phyloP scores from a whole-genome alignment of 352 stramenopile species.

The Globisporangium yorkense region DNA sequence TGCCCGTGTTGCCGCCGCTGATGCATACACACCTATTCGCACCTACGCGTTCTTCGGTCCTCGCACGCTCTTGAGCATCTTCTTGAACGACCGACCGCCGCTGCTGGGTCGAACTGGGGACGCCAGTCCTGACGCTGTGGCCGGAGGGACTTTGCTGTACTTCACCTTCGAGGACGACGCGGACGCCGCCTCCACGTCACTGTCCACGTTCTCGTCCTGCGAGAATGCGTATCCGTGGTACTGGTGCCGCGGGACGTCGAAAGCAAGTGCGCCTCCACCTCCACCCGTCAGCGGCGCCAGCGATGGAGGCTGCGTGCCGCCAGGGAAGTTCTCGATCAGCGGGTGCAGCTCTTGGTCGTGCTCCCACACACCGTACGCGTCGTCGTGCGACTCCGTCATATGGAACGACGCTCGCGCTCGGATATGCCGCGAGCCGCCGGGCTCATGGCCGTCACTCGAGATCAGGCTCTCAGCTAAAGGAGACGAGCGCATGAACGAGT shows the following conservation, averaged over 20 bases:
- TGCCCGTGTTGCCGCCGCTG: conserved; percentile 1
- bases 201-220: conserved; percentile 70
- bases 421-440: conserved; percentile 26
- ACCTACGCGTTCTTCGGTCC: conserved; percentile 58
- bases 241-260: conserved; percentile 14
- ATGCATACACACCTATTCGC: neutral
- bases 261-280: neutral
- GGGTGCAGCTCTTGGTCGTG: conserved; percentile 4
- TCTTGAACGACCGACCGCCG: conserved; percentile 38
- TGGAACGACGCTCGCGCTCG: conserved; percentile 55
- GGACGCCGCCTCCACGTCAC: conserved; percentile 45
- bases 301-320: neutral
- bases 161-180: conserved; percentile 17
- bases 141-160: conserved; percentile 9
- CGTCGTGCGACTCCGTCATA: conserved; percentile 16
- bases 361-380: conserved; percentile 6
- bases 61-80: conserved; percentile 75
- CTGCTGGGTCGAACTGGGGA: conserved; percentile 2
- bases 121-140: conserved; percentile 9
- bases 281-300: neutral
- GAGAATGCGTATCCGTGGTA: conserved; percentile 82
- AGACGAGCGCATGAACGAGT: conserved; percentile 50
- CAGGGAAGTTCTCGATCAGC: conserved; percentile 1
- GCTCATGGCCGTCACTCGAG: conserved; percentile 8
- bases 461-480: conserved; percentile 59